Evolutionary conservation across 2,329 filamentous ascomycete genomes (phyloP).

Genomic region (Fusarium sp.): DNA sequence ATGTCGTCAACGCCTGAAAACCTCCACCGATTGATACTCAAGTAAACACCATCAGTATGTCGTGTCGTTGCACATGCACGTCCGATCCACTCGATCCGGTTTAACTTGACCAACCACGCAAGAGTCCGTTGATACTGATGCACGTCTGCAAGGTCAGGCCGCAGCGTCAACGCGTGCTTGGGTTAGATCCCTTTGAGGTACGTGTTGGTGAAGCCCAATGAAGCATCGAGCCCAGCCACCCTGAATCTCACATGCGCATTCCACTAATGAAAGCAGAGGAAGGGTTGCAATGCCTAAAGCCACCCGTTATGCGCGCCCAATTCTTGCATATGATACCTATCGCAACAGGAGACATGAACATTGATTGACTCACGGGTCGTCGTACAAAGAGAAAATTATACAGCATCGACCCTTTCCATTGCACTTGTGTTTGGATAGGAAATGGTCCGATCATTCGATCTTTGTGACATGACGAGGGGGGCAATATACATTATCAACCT

Average conservation of each 20-base stretch:
- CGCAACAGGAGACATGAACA: background rate
- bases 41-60: slow-evolving; percentile 14
- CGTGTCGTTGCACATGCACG: slow-evolving; percentile 26
- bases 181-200: slow-evolving; percentile 36
- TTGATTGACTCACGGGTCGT: slow-evolving; percentile 6
- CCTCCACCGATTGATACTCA: background rate
- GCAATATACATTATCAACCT: slow-evolving; percentile 22
- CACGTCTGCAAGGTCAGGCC: slow-evolving; percentile 39
- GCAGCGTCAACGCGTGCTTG: slow-evolving; percentile 34
- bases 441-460: slow-evolving; percentile 38
- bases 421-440: background rate
- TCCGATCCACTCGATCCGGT: slow-evolving; percentile 35
- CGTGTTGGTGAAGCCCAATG: slow-evolving; percentile 27
- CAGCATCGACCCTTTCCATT: background rate
- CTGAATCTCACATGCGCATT: slow-evolving; percentile 38
- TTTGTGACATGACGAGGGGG: slow-evolving; percentile 40
- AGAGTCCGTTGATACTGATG: slow-evolving; percentile 29
- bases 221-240: slow-evolving; percentile 27
- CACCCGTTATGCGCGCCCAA: slow-evolving; percentile 20
- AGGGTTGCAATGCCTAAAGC: slow-evolving; percentile 28
- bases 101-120: slow-evolving; percentile 27
- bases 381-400: background rate
- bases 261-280: slow-evolving; percentile 31
- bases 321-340: background rate
- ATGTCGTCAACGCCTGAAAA: background rate